Percentiles rank a stretch among this genome's conserved stretches.
Evolutionary conservation across 2,329 filamentous ascomycete species (phyloP).

Genomic region (Coniochaeta hoffmannii): DNA sequence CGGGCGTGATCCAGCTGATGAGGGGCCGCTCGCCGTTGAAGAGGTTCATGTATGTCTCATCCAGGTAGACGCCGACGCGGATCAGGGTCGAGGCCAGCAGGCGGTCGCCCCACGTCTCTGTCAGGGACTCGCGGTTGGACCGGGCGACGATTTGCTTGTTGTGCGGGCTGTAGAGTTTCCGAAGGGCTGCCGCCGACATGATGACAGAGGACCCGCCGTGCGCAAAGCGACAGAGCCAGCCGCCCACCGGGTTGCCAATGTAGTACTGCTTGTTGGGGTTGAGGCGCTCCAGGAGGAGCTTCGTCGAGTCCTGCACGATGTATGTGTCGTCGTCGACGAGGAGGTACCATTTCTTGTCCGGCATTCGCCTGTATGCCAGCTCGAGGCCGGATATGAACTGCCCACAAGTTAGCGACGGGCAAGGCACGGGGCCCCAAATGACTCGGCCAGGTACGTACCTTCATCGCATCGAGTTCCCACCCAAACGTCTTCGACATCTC

Average conservation of each 20-base stretch:
- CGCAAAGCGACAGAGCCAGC: slow-evolving; percentile 47
- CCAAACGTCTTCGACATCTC: slow-evolving; percentile 31
- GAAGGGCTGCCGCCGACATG: slow-evolving; percentile 42
- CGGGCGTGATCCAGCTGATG: slow-evolving; percentile 37
- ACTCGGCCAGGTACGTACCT: slow-evolving; percentile 25
- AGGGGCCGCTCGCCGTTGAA: slow-evolving; percentile 47
- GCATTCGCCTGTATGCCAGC: slow-evolving; percentile 39
- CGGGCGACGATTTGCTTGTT: slow-evolving; percentile 32
- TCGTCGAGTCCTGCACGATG: slow-evolving; percentile 40
- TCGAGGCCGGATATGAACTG: slow-evolving; percentile 50
- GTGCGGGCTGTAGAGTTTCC: slow-evolving; percentile 30
- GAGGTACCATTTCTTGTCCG: slow-evolving; percentile 51
- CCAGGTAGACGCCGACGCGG: slow-evolving; percentile 43
- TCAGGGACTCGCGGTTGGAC: slow-evolving; percentile 39
- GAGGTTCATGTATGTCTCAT: slow-evolving; percentile 42
- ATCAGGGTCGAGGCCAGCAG: slow-evolving; percentile 44
- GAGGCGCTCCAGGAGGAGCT: slow-evolving; percentile 39
- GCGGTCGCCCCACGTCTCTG: slow-evolving; percentile 46
- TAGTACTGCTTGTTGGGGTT: slow-evolving; percentile 39
- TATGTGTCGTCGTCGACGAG: slow-evolving; percentile 53
- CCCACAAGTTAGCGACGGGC: background rate
- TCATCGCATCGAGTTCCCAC: slow-evolving; percentile 43
- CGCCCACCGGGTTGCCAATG: slow-evolving; percentile 49
- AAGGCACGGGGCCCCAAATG: background rate
- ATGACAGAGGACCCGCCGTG: slow-evolving; percentile 49